phyloP scores from a whole-genome alignment of 2,329 filamentous ascomycete species.

The Colletotrichum abscissum region DNA sequence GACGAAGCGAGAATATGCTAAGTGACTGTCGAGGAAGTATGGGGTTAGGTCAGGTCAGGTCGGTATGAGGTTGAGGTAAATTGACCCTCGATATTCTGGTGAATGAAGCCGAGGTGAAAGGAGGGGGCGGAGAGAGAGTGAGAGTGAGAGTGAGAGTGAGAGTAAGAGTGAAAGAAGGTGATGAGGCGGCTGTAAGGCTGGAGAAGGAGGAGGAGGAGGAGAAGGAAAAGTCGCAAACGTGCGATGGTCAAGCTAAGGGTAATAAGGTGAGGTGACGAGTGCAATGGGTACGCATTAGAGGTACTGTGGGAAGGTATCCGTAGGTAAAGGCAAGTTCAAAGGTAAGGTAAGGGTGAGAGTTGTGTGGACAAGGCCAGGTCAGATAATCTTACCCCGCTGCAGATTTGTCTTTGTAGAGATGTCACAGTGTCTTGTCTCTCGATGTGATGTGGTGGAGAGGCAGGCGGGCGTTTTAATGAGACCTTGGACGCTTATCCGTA shows the following conservation, averaged over 20 bases:
- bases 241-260: neutral
- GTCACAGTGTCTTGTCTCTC: neutral
- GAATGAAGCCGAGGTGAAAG: neutral
- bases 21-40: neutral
- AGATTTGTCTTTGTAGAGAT: conserved; percentile 12
- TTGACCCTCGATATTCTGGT: conserved; percentile 3
- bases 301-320: too few relatives aligned
- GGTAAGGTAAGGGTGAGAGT: too few relatives aligned
- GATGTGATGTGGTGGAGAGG: neutral
- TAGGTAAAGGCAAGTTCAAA: too few relatives aligned
- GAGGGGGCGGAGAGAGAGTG: neutral
- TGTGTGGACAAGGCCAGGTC: neutral
- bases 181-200: neutral
- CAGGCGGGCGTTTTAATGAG: neutral
- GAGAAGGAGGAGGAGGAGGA: neutral
- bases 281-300: neutral
- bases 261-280: neutral
- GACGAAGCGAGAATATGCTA: conserved; percentile 1
- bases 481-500: neutral
- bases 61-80: neutral
- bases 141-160: neutral
- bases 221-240: neutral
- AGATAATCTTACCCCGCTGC: conserved; percentile 10
- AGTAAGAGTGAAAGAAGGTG: neutral
- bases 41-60: neutral